phyloP scores from a whole-genome alignment of 1,139 yeast species.

The Yamadazyma atlantica region DNA sequence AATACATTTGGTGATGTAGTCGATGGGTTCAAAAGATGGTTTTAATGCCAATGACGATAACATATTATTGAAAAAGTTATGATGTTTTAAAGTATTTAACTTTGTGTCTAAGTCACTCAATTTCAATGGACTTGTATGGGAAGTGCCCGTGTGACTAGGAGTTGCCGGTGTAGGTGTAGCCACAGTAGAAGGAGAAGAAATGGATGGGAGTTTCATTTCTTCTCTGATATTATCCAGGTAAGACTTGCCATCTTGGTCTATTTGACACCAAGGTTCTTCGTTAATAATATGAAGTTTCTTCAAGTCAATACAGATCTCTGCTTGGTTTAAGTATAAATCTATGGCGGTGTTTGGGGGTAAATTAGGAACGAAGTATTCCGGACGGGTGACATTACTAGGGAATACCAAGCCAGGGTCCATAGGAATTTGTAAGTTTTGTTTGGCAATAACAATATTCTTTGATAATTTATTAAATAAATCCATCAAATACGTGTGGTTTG shows the following conservation, averaged over 20 bases:
- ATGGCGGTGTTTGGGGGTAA: slow-evolving; percentile 32
- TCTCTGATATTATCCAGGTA: slow-evolving; percentile 44
- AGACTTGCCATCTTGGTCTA: slow-evolving; percentile 35
- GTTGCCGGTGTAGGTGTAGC: slow-evolving; percentile 3
- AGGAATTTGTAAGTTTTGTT: slow-evolving; percentile 40
- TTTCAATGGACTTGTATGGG: slow-evolving; percentile 7
- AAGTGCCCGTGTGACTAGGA: slow-evolving; percentile 4
- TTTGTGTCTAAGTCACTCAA: slow-evolving; percentile 12
- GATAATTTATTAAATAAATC: slow-evolving; percentile 26
- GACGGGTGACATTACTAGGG: slow-evolving; percentile 33
- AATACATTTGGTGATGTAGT: slow-evolving; percentile 45
- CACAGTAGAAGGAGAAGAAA: slow-evolving; percentile 5
- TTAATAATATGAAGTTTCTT: slow-evolving; percentile 37
- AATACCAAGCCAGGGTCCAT: slow-evolving; percentile 43
- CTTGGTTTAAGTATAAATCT: slow-evolving; percentile 45
- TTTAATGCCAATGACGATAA: slow-evolving; percentile 30
- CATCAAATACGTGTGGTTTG: slow-evolving; percentile 22
- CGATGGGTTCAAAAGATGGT: slow-evolving; percentile 37
- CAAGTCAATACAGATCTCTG: slow-evolving; percentile 45
- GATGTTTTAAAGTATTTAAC: slow-evolving; percentile 8
- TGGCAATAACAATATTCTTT: slow-evolving; percentile 32
- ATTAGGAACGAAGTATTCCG: slow-evolving; percentile 32
- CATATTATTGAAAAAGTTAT: slow-evolving; percentile 23
- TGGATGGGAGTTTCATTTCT: slow-evolving; percentile 36
- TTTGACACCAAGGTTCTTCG: slow-evolving; percentile 45